Conservation (phyloP, 1,284 basidiomycete species). For the Coniophora puteana region DNA sequence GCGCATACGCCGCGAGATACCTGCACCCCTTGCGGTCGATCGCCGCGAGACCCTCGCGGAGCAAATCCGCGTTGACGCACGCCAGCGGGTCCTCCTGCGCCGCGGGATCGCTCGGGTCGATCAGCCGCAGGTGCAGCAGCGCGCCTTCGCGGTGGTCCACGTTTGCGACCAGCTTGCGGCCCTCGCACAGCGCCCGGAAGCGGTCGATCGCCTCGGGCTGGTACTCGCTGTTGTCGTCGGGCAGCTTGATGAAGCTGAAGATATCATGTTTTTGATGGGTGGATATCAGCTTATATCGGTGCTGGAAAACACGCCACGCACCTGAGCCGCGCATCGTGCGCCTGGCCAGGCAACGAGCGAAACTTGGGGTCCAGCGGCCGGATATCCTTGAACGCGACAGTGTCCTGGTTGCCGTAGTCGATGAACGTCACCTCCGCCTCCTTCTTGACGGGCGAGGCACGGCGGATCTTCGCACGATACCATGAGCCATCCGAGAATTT, state of each 20-base stretch:
- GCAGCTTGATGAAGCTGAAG: conserved; percentile 80
- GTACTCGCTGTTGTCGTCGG: conserved; percentile 79
- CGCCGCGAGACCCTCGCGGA: conserved; percentile 75
- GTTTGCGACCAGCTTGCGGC: conserved; percentile 87
- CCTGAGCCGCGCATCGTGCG: conserved; percentile 80
- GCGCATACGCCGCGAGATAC: conserved; percentile 72
- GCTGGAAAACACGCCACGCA: conserved; percentile 22
- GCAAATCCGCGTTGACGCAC: conserved; percentile 81
- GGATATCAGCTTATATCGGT: neutral
- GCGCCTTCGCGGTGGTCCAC: conserved; percentile 81
- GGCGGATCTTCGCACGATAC: conserved; percentile 90
- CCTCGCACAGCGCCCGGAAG: conserved; percentile 83
- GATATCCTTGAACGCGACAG: conserved; percentile 69
- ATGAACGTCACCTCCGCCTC: conserved; percentile 87
- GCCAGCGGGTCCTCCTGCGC: conserved; percentile 65
- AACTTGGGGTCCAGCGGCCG: conserved; percentile 85
- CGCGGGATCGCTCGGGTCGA: conserved; percentile 76
- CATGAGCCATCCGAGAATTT: conserved; percentile 89
- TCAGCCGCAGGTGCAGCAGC: conserved; percentile 80
- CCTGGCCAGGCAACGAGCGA: conserved; percentile 80
- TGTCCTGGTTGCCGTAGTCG: conserved; percentile 90
- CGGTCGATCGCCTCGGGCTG: conserved; percentile 79
- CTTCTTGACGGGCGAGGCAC: conserved; percentile 79
- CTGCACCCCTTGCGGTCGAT: conserved; percentile 77
- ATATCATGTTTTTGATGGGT: conserved; percentile 8